phyloP scores from a whole-genome alignment of 2,329 filamentous ascomycete genomes.

The Fusarium sp. region DNA sequence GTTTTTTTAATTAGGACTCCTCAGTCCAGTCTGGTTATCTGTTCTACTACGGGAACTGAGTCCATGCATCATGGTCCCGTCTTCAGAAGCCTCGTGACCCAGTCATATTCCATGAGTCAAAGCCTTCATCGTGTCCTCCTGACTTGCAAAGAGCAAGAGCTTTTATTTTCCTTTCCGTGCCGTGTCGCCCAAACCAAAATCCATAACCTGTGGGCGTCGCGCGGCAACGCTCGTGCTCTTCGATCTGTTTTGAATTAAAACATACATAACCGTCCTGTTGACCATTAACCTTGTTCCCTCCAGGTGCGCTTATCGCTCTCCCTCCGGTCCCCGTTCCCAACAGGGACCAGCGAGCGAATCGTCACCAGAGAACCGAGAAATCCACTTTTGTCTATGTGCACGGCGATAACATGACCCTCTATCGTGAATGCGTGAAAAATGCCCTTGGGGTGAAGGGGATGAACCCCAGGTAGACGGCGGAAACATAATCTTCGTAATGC shows the following conservation, averaged over 20 bases:
- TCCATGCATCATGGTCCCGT: conserved; percentile 39
- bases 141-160: conserved; percentile 48
- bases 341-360: conserved; percentile 51
- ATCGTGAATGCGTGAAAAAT: conserved; percentile 56
- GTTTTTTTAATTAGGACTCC: conserved; percentile 48
- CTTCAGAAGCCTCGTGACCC: conserved; percentile 44
- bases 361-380: conserved; percentile 69
- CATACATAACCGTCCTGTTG: conserved; percentile 51
- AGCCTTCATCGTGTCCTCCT: conserved; percentile 46
- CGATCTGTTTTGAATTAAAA: conserved; percentile 45
- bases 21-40: conserved; percentile 50
- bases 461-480: conserved; percentile 52
- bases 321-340: conserved; percentile 46
- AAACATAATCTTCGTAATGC: conserved; percentile 53
- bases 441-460: conserved; percentile 47
- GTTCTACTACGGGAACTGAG: conserved; percentile 47
- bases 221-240: conserved; percentile 53
- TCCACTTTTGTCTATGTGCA: conserved; percentile 73
- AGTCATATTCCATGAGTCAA: conserved; percentile 41
- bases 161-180: conserved; percentile 46
- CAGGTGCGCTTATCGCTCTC: conserved; percentile 50
- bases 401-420: conserved; percentile 60
- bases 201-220: conserved; percentile 52
- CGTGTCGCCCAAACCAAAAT: conserved; percentile 52
- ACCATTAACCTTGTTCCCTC: conserved; percentile 48